Conservation (phyloP, 2,329 filamentous ascomycete genomes). For the Ophiocordyceps sinensis region DNA sequence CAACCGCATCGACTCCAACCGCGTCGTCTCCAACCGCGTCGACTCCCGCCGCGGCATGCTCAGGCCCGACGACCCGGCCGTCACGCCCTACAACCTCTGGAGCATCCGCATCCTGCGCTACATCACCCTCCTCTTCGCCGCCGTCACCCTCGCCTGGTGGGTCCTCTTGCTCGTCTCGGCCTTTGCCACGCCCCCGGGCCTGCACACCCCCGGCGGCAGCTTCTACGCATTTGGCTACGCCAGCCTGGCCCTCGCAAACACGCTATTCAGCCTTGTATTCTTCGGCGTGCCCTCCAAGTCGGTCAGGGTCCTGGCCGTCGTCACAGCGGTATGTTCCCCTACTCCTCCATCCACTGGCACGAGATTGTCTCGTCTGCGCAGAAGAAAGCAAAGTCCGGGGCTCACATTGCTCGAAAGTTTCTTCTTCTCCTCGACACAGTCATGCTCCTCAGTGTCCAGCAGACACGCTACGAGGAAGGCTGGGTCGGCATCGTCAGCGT, state of each 20-base stretch:
- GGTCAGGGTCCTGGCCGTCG: conserved; percentile 56
- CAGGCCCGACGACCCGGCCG: conserved; percentile 28
- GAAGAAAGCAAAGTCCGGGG: too few species aligned
- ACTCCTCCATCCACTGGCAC: neutral
- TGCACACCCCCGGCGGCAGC: conserved; percentile 78
- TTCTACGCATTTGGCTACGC: conserved; percentile 83
- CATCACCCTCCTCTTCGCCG: conserved; percentile 61
- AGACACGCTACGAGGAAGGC: conserved; percentile 68
- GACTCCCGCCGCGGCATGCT: conserved; percentile 29
- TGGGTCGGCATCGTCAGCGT: conserved; percentile 84
- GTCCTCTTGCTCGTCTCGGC: conserved; percentile 71
- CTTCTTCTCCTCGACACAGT: conserved; percentile 50
- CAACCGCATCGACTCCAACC: conserved; percentile 41
- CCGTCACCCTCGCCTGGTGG: conserved; percentile 84
- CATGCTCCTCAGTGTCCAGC: conserved; percentile 60
- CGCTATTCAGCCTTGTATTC: conserved; percentile 69
- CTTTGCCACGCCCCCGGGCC: conserved; percentile 79
- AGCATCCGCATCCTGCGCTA: conserved; percentile 69
- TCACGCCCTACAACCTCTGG: conserved; percentile 92
- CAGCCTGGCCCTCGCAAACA: conserved; percentile 60
- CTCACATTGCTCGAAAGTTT: conserved; percentile 8
- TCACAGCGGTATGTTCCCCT: conserved; percentile 35
- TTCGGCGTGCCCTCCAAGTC: conserved; percentile 72
- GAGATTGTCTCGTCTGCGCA: too few species aligned
- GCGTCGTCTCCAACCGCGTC: conserved; percentile 48